These are phyloP conservation scores for Centrapalus pauciflorus DNA, from an alignment of 129 eudicot genomes.

Conservation along the genomic window DNA sequence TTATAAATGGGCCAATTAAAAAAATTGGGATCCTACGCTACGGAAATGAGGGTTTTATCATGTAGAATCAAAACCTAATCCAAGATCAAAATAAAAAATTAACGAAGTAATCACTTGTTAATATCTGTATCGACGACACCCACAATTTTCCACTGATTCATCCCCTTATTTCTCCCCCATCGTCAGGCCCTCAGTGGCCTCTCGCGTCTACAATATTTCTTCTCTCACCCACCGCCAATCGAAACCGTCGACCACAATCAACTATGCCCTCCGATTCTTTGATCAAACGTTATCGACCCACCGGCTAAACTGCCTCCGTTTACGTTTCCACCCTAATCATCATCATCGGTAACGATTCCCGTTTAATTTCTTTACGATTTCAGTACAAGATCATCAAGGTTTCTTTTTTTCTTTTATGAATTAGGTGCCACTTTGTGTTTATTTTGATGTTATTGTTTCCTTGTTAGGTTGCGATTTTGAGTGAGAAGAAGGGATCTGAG, in stretches of 20 bases:
- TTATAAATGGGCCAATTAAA: too few species aligned
- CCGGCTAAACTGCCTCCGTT: not conserved
- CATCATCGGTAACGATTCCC: constrained; percentile 29
- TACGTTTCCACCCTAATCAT: constrained; percentile 17
- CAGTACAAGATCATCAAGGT: not conserved
- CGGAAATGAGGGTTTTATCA: too few species aligned
- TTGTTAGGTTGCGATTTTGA: constrained; percentile 7
- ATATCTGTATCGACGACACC: constrained; percentile 3
- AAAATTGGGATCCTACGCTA: too few species aligned
- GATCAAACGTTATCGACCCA: not conserved
- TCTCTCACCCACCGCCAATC: constrained; percentile 18
- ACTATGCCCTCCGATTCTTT: not conserved
- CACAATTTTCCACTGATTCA: constrained; percentile 17
- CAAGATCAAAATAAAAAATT: not conserved
- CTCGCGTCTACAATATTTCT: not conserved
- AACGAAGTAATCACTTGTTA: not conserved
- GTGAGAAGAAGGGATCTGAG: constrained; percentile 36
- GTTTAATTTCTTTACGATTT: constrained; percentile 2
- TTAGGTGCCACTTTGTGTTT: constrained; percentile 1
- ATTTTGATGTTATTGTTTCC: constrained; percentile 8
- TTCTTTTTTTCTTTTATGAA: not conserved
- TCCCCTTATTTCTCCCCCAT: constrained; percentile 5
- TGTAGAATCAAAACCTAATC: too few species aligned
- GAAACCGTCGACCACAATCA: constrained; percentile 20
- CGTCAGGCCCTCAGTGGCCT: constrained; percentile 2